These are phyloP conservation scores for Hansfordia pulvinata DNA, from an alignment of 2,329 filamentous ascomycete genomes.

Conservation along the genomic window DNA sequence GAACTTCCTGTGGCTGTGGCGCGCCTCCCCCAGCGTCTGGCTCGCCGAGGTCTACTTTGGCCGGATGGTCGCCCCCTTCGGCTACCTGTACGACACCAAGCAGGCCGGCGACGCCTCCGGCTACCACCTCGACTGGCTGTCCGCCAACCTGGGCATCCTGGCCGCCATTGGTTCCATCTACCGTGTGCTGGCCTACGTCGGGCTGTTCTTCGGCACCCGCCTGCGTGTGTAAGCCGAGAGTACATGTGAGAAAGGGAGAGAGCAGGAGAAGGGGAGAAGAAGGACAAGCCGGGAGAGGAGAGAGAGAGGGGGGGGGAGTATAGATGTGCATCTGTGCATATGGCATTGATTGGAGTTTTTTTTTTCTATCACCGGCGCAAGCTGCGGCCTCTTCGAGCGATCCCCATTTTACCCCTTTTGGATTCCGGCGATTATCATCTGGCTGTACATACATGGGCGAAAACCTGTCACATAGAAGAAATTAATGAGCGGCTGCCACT, in stretches of 20 bases:
- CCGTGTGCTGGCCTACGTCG: constrained; percentile 28
- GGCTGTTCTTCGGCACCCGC: constrained; percentile 19
- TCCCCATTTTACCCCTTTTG: too few relatives aligned
- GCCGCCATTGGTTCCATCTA: constrained; percentile 28
- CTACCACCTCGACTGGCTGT: constrained; percentile 28
- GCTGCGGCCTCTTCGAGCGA: too few relatives aligned
- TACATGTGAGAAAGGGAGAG: not conserved
- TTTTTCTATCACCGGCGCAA: too few relatives aligned
- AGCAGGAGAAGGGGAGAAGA: too few relatives aligned
- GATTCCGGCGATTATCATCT: too few relatives aligned
- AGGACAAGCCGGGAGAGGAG: too few relatives aligned
- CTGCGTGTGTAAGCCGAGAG: constrained; percentile 12
- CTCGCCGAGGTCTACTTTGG: constrained; percentile 42
- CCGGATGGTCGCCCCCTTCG: constrained; percentile 31
- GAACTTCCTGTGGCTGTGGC: constrained; percentile 43
- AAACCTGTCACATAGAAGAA: too few relatives aligned
- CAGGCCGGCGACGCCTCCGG: constrained; percentile 27
- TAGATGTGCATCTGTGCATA: too few relatives aligned
- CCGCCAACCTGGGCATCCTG: constrained; percentile 29
- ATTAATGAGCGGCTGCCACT: too few relatives aligned
- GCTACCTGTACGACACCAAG: constrained; percentile 35
- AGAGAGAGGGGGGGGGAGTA: too few relatives aligned
- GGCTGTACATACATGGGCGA: too few relatives aligned
- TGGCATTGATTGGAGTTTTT: too few relatives aligned
- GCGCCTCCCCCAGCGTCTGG: constrained; percentile 38